Conservation (phyloP, 2,329 filamentous ascomycete genomes). For the Colletotrichum orchidophilum region DNA sequence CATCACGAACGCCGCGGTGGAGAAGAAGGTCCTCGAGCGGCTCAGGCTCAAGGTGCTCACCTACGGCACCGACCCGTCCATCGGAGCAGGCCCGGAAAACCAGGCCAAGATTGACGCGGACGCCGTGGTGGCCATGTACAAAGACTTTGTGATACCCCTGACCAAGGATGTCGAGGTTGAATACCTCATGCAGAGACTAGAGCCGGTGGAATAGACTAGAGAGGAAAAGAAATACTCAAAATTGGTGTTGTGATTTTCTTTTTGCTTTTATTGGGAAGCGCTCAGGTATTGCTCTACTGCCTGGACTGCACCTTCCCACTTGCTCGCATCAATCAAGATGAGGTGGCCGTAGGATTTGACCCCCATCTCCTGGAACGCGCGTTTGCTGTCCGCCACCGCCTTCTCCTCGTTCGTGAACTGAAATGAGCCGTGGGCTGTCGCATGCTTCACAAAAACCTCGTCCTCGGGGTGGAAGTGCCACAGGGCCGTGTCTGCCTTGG, state of each 20-base stretch:
- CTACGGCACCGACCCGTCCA: slow-evolving; percentile 89
- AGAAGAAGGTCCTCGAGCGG: slow-evolving; percentile 89
- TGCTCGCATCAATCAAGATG: slow-evolving; percentile 84
- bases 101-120: slow-evolving; percentile 89
- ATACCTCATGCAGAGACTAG: slow-evolving; percentile 93
- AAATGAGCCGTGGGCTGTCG: slow-evolving; percentile 74
- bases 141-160: slow-evolving; percentile 91
- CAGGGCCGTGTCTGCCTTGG: slow-evolving; percentile 67
- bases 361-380: slow-evolving; percentile 93
- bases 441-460: slow-evolving; percentile 84
- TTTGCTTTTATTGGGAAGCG: slow-evolving; percentile 46
- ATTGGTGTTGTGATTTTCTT: slow-evolving; percentile 35
- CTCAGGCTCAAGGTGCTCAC: slow-evolving; percentile 89
- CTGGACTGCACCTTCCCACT: slow-evolving; percentile 80
- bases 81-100: slow-evolving; percentile 61
- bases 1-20: slow-evolving; percentile 88
- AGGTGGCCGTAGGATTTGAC: slow-evolving; percentile 85
- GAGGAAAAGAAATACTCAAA: slow-evolving; percentile 7
- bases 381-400: slow-evolving; percentile 86
- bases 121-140: slow-evolving; percentile 90
- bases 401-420: slow-evolving; percentile 85
- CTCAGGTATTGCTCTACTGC: slow-evolving; percentile 79
- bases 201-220: slow-evolving; percentile 42
- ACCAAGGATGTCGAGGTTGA: slow-evolving; percentile 99
- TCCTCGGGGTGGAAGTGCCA: slow-evolving; percentile 98